Conservation (phyloP, 208 protist genomes). For the Leishmania martiniquensis region DNA sequence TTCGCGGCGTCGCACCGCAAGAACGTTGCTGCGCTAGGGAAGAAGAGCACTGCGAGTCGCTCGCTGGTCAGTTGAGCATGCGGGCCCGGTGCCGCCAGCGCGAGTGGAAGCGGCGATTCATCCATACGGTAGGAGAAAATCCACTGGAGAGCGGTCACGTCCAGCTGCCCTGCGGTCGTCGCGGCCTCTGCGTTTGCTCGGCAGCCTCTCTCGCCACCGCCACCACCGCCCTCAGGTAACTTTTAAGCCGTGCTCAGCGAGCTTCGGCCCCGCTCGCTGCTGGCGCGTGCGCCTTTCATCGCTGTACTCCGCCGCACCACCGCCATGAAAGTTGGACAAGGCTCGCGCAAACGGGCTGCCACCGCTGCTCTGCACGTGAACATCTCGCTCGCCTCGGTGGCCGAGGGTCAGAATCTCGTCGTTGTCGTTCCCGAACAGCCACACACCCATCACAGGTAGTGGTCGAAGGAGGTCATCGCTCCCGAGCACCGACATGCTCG, state of each 20-base stretch:
- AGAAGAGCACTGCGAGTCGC: slow-evolving; percentile 9
- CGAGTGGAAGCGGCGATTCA: slow-evolving; percentile 14
- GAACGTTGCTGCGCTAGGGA: slow-evolving; percentile 20
- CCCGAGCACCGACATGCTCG: slow-evolving; percentile 1
- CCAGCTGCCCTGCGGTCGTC: neutral
- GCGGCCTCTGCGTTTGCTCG: neutral
- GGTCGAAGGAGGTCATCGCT: slow-evolving; percentile 11
- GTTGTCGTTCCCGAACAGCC: slow-evolving; percentile 17
- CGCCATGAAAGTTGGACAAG: slow-evolving; percentile 1
- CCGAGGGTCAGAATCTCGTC: slow-evolving; percentile 18
- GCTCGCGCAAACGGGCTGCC: slow-evolving; percentile 23
- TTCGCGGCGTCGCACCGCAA: neutral
- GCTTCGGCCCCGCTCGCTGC: neutral
- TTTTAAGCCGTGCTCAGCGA: neutral
- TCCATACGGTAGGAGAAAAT: slow-evolving; percentile 9
- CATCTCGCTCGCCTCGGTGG: slow-evolving; percentile 7
- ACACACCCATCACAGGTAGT: slow-evolving; percentile 6
- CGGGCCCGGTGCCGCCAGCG: slow-evolving; percentile 22
- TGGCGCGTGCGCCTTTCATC: neutral
- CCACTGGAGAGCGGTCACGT: neutral
- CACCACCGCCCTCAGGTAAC: neutral
- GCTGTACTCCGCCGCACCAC: neutral
- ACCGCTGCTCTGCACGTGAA: slow-evolving; percentile 15
- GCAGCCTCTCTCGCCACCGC: neutral
- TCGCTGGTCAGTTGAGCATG: slow-evolving; percentile 11